A percentile compares a stretch with the other conserved stretches of the same genome.
Evolutionary conservation across 2,329 filamentous ascomycete genomes (phyloP).

Genomic region (Scytalidium sp.): DNA sequence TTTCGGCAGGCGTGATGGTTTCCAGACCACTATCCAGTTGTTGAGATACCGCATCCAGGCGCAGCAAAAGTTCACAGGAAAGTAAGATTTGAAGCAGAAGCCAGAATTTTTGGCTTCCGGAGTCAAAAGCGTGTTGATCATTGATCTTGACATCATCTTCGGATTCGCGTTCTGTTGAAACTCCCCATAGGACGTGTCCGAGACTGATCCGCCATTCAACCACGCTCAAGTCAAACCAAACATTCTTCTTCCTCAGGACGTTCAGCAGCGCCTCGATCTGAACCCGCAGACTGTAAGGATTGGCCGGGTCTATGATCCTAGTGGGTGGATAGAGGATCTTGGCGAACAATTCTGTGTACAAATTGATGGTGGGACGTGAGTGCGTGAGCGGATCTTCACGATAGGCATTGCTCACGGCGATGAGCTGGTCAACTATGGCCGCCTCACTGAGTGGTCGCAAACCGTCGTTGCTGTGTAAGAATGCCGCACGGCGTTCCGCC

Average conservation of each 20-base stretch:
- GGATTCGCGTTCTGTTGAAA: slow-evolving; percentile 43
- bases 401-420: slow-evolving; percentile 50
- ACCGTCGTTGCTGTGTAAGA: slow-evolving; percentile 31
- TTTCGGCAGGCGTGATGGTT: slow-evolving; percentile 51
- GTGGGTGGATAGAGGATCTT: slow-evolving; percentile 56
- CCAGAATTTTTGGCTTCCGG: slow-evolving; percentile 64
- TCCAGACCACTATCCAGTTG: slow-evolving; percentile 54
- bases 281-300: slow-evolving; percentile 62
- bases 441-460: slow-evolving; percentile 55
- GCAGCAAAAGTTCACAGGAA: slow-evolving; percentile 61
- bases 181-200: slow-evolving; percentile 69
- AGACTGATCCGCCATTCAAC: slow-evolving; percentile 74
- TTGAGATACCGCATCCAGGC: slow-evolving; percentile 61
- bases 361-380: slow-evolving; percentile 48
- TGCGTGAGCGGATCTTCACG: slow-evolving; percentile 48
- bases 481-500: slow-evolving; percentile 18
- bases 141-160: slow-evolving; percentile 52
- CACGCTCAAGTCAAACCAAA: slow-evolving; percentile 73
- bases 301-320: slow-evolving; percentile 52
- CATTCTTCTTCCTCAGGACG: slow-evolving; percentile 60
- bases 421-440: slow-evolving; percentile 56
- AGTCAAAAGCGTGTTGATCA: slow-evolving; percentile 44
- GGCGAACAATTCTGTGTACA: slow-evolving; percentile 61
- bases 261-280: slow-evolving; percentile 69
- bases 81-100: slow-evolving; percentile 63